Base-by-base conservation (phyloP, 805 yeast species). In the Candida yuanshanica region DNA sequence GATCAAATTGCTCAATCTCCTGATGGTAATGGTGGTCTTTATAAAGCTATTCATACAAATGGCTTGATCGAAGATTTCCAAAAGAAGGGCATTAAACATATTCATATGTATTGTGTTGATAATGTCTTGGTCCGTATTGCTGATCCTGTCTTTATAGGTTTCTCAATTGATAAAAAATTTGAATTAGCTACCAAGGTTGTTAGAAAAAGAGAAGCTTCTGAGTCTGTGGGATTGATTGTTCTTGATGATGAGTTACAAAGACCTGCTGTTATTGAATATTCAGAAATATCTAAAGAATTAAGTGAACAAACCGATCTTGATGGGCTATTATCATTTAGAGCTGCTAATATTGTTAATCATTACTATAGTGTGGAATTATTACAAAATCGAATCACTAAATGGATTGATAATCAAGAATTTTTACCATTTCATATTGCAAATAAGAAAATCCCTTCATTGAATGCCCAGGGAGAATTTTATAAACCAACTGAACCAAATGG, bases 31-130 rank as follows among this genome's bases (percentile, higher is more conserved):
- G 99, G 99, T 44, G 99, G 99, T 2, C 69, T 93, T 38, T 93
- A 93, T 67, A 82, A 79, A 56, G 98, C 96, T 1, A 70, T 93
- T 31, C 64, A 67, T 51, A 74, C 74, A 33, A 75, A 81, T 49
- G 74, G 77, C 2, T 67, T 90, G 16, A 55, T 93, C 24, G 74
- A 75, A 7, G 96, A 91, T 59, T 76, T 93, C 59, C 56, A 65
- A 22, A 45, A 52, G 7, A 79, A 79, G 42, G 89, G 88, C 6
- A 77, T 91, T 48, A 78, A 86, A 62, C 98, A 93, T 59, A 73
- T 93, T 46, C 97, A 93, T 65, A 87, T 90, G 85, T 93, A 89
- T 66, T 91, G 98, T 65, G 98, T 93, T 37, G 99, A 93, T 65
- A 93, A 93, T 63, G 82, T 85, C 23, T 70, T 93, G 37, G 97